Evolutionary conservation across 345 rosid species (phyloP), one percentile per base, ranked within the genome.

Genomic region (Lepidium sativum): DNA sequence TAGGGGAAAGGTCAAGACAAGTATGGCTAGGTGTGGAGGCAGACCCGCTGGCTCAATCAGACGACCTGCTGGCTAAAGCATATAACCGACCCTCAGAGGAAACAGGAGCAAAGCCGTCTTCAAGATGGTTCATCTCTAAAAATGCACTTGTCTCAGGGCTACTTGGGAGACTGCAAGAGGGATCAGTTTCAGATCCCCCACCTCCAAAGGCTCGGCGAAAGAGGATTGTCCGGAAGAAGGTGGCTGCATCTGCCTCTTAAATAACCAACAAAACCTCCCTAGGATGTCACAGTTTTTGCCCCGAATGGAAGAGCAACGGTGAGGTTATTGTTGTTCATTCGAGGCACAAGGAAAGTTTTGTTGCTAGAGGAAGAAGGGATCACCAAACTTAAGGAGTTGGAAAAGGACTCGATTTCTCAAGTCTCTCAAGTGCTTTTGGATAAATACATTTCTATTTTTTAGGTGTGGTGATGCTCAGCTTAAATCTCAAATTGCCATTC

Each of bases 1-100:
- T 76, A 38, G 92, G 96, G 40, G 97, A 94, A 60, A 71, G 79
- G 48, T 78, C 91, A 23, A 84, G 92, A 79, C 84, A 79, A 54
- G 85, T 89, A 20, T 94, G 95, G 97, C 85, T 92, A 33, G 96
- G 96, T 41, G 80, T 86, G 53, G 94, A 89, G 76, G 85, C 86
- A 17, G 97, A 89, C 77, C 98, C 97, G 13, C 76, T 86, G 68
- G 81, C 77, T 54, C 83, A 86, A 13, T 89, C 97, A 7, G 92
- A 83, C 70, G 67, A 72, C 69, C 85, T 86, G 41, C 74, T 83
- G 70, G 83, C 77, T 71, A 86, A 78, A 75, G 88, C 96, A 52
- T 82, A 86, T 80, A 83, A 70, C 74, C 77, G 90, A 63, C 83
- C 83, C 0, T 49, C 84, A n/a, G 85, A 69, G 34, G 86, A 78